phyloP scores from a whole-genome alignment of 768 basidiomycete genomes.

The Mycena galericulata region DNA sequence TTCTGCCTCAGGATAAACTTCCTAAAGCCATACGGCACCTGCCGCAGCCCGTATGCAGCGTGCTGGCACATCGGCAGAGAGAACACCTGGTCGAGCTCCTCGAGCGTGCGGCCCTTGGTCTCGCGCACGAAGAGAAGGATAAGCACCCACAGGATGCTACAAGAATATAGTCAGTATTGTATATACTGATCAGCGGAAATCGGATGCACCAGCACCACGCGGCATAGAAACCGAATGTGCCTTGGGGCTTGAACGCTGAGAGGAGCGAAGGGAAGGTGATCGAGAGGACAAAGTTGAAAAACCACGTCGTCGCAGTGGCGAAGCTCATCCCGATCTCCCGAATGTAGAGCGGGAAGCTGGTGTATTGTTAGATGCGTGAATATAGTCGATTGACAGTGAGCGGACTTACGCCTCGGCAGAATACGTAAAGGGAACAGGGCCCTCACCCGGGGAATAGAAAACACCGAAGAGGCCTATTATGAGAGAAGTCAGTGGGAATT shows the following conservation, averaged over 20 bases:
- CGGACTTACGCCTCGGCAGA: conserved; percentile 51
- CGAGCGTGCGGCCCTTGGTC: conserved; percentile 75
- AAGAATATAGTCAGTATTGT: background rate
- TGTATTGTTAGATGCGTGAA: too few relatives aligned
- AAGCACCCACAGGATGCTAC: conserved; percentile 64
- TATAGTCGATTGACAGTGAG: too few relatives aligned
- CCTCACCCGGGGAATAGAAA: conserved; percentile 80
- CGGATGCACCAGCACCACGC: conserved; percentile 58
- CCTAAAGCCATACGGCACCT: conserved; percentile 24
- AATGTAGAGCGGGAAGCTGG: conserved; percentile 79
- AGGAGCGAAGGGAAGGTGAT: conserved; percentile 79
- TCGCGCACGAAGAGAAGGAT: conserved; percentile 76
- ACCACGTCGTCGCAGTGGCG: conserved; percentile 73
- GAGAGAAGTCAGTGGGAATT: conserved; percentile 45
- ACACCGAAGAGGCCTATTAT: conserved; percentile 68
- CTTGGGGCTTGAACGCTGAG: conserved; percentile 72
- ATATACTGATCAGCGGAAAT: background rate
- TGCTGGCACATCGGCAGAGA: conserved; percentile 64
- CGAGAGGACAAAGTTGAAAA: conserved; percentile 72
- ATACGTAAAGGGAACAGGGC: too few relatives aligned
- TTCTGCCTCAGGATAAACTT: conserved; percentile 27
- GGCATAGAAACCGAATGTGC: conserved; percentile 82
- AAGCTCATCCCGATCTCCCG: conserved; percentile 80
- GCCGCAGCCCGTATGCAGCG: conserved; percentile 57
- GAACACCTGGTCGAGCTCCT: conserved; percentile 75